Percentiles rank a stretch among this genome's conserved stretches.
These are phyloP conservation scores for Candida glaebosa DNA, from an alignment of 805 yeast species.

Conservation along the genomic window DNA sequence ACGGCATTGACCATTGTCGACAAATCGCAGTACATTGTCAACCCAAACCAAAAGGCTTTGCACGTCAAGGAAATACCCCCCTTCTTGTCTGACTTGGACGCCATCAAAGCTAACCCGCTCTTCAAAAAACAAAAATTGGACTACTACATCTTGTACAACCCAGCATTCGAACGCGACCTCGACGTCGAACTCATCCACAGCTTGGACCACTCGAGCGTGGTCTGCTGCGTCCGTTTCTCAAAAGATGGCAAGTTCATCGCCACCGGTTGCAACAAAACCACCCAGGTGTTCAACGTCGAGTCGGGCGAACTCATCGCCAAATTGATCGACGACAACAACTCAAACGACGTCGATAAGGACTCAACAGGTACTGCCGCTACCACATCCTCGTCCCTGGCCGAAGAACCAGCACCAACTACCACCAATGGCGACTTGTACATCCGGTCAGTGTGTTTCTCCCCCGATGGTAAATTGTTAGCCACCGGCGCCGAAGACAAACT, in stretches of 20 bases:
- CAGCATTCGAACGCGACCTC: conserved; percentile 60
- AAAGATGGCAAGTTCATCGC: conserved; percentile 90
- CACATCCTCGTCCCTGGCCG: conserved; percentile 19
- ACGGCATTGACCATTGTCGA: conserved; percentile 35
- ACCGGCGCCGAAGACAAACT: conserved; percentile 91
- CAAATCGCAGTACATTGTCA: conserved; percentile 39
- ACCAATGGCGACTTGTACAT: conserved; percentile 85
- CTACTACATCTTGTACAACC: conserved; percentile 87
- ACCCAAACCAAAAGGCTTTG: conserved; percentile 42
- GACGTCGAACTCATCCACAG: conserved; percentile 90
- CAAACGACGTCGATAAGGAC: conserved; percentile 26
- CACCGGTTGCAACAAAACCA: conserved; percentile 94
- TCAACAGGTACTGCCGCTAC: conserved; percentile 30
- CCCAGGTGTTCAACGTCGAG: conserved; percentile 89
- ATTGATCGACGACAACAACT: conserved; percentile 68
- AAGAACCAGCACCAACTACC: conserved; percentile 31
- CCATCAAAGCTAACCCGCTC: conserved; percentile 68
- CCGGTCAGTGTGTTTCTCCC: conserved; percentile 93
- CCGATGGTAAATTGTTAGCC: conserved; percentile 86
- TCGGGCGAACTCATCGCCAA: conserved; percentile 88
- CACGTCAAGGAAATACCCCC: conserved; percentile 79
- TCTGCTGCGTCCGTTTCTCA: conserved; percentile 92
- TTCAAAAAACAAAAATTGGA: conserved; percentile 80
- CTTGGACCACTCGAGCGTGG: conserved; percentile 89
- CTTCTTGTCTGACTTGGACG: conserved; percentile 76